Evolutionary conservation across 2,329 filamentous ascomycete species (phyloP), one percentile per base, ranked within the genome.

Genomic region (Clonostachys solani): DNA sequence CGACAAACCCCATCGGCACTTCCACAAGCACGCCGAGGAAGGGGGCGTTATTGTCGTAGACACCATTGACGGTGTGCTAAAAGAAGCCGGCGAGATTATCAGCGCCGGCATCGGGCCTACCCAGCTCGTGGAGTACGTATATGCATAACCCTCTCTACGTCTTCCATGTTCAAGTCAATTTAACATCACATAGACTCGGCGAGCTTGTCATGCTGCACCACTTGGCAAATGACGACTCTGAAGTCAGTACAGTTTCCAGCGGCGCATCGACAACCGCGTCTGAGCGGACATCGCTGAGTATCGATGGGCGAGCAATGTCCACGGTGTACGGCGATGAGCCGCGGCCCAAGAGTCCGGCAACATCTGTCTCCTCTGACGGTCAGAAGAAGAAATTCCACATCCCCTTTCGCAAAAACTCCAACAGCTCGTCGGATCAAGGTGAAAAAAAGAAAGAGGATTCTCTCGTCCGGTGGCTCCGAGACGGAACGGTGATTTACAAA

Each of bases 81-180:
- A 84, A 56, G 89, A 96, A 61, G 87, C 92, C 0, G 92, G 92
- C 0, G 92, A 97, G 69, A 74, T 97, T 43, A 86, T 95, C 10
- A 81, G 89, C 54, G 89, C 89, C 0, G 84, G 83, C 0, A 71
- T 96, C 29, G 74, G 75, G 18, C 83, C 88, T 0, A 77, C 83
- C 42, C 86, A 95, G 56, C 77, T 96, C 5, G 88, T 96, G 1
- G 92, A 96, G 79, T 81, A 60, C 65, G 77, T 29, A 29, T 29
- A 29, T 10, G 23, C 23, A 29, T 71, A 6, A 6, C 40, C 45
- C 9, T 17, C 18, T 38, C 19, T 45, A 16, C 15, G n/a, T 19
- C 16, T 12, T 35, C 9, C n/a, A 29, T 29, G 8, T 29, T 10
- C 23, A 29, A 9, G 18, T 12, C 10, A 4, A 10, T 29, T 29